phyloP scores from a whole-genome alignment of 495 filamentous ascomycete genomes.

The Daldinia bambusicola region DNA sequence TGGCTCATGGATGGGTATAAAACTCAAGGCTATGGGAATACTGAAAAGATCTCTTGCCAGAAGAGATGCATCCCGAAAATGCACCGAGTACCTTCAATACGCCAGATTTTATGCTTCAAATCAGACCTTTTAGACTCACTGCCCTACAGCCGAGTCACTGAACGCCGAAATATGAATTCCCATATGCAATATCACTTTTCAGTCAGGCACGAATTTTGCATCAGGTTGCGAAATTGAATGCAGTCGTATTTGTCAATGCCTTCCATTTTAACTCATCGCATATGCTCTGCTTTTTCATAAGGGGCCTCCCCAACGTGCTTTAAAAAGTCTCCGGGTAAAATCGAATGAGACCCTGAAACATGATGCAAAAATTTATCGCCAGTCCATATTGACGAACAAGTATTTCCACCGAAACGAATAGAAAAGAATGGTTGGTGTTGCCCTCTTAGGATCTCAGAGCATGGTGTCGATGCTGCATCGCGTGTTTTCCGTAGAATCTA shows the following conservation, averaged over 20 bases:
- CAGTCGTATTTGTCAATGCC: slow-evolving; percentile 29
- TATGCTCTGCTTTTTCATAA: slow-evolving; percentile 41
- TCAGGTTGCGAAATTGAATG: slow-evolving; percentile 14
- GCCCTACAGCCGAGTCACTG: slow-evolving; percentile 6
- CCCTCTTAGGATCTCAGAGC: slow-evolving; percentile 30
- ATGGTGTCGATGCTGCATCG: slow-evolving; percentile 39
- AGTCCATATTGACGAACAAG: slow-evolving; percentile 34
- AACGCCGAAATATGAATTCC: slow-evolving; percentile 28
- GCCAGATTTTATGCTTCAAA: slow-evolving; percentile 32
- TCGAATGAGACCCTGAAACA: slow-evolving; percentile 42
- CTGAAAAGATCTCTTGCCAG: slow-evolving; percentile 38
- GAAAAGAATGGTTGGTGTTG: slow-evolving; percentile 21
- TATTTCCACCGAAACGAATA: slow-evolving; percentile 48
- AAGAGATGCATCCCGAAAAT: slow-evolving; percentile 41
- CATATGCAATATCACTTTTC: slow-evolving; percentile 42
- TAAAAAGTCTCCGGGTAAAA: slow-evolving; percentile 42
- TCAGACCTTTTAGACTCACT: slow-evolving; percentile 15
- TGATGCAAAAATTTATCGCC: slow-evolving; percentile 39
- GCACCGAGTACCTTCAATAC: slow-evolving; percentile 27
- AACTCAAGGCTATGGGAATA: slow-evolving; percentile 20
- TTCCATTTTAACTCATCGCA: slow-evolving; percentile 35
- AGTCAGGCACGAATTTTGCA: slow-evolving; percentile 13
- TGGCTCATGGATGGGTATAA: slow-evolving; percentile 33
- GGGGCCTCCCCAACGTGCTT: slow-evolving; percentile 36
- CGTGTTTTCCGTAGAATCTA: slow-evolving; percentile 30